Evolutionary conservation across 345 rosid genomes (phyloP), one percentile per base, ranked within the genome.

Genomic region (Hibiscus mutabilis): DNA sequence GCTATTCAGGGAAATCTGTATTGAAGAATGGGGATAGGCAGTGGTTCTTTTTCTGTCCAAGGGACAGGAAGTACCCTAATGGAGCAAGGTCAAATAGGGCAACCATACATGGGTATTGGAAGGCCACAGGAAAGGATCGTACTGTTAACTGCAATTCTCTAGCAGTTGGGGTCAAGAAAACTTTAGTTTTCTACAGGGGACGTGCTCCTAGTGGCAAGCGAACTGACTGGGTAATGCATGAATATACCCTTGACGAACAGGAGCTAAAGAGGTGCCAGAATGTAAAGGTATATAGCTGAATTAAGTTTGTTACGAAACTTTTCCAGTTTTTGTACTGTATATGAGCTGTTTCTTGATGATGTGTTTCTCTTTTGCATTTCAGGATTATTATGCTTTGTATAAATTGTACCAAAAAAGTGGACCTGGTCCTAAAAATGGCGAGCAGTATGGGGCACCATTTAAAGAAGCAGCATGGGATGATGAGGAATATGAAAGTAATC

Each of bases 351-450:
- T 52, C 18, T 52, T 52, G 6, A 52, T 52, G 5, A 14, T n/a
- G 10, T 52, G 57, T 52, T 52, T 52, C 57, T n/a, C 57, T 52
- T 18, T 52, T 52, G 57, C 3, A 52, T 52, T n/a, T 52, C 22
- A 52, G 57, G 93, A 87, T 57, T 85, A 81, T 79, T 94, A 76
- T 78, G 94, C 88, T 59, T 90, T 94, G 69, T 89, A 88, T 75
- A 94, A 94, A 82, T 79, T 85, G 66, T 94, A 27, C 74, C 91
- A 91, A 77, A 94, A 94, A 66, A 94, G 97, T 70, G 98, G 98
- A 60, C 84, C 93, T 80, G 97, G 98, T 74, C 98, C 98, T 6
- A 91, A 94, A 79, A 91, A 94, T 16, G 98, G 98, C 67, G 97
- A 87, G 82, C 97, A 94, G 62, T 94, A 94, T 72, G 96, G 98